phyloP scores from a whole-genome alignment of 331 rosid species.

The Erythrophleum ivorense region DNA sequence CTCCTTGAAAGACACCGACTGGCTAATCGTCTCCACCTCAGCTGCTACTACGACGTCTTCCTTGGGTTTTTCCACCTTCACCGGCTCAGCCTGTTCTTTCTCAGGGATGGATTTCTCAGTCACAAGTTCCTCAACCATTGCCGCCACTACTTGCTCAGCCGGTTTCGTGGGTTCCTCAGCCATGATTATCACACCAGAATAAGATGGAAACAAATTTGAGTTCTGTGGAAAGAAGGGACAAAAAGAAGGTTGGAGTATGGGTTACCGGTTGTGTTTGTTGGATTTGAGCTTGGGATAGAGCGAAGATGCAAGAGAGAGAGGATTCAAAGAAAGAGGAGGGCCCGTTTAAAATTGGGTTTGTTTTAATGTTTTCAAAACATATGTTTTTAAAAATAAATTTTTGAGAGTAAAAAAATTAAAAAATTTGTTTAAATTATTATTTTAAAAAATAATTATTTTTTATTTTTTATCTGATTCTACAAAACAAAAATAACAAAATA shows the following conservation, averaged over 20 bases:
- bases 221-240: background rate
- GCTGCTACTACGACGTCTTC: constrained; percentile 35
- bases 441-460: too few species aligned
- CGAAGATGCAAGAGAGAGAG: background rate
- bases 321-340: too few species aligned
- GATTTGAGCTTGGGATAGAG: too few species aligned
- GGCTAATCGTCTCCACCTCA: constrained; percentile 50
- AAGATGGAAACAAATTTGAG: background rate
- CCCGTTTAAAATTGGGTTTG: too few species aligned
- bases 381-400: too few species aligned
- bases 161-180: constrained; percentile 68
- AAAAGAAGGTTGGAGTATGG: background rate
- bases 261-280: background rate
- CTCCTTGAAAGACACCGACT: constrained; percentile 87
- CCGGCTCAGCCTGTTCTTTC: too few species aligned
- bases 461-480: too few species aligned
- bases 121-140: constrained; percentile 37
- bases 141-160: constrained; percentile 25
- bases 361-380: too few species aligned
- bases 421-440: too few species aligned
- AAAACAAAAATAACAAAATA: too few species aligned
- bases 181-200: constrained; percentile 33
- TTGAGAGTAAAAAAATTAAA: too few species aligned
- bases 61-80: background rate
- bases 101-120: background rate